These are phyloP conservation scores for Eucalyptus pumila DNA, from an alignment of 345 rosid species.

Conservation along the genomic window DNA sequence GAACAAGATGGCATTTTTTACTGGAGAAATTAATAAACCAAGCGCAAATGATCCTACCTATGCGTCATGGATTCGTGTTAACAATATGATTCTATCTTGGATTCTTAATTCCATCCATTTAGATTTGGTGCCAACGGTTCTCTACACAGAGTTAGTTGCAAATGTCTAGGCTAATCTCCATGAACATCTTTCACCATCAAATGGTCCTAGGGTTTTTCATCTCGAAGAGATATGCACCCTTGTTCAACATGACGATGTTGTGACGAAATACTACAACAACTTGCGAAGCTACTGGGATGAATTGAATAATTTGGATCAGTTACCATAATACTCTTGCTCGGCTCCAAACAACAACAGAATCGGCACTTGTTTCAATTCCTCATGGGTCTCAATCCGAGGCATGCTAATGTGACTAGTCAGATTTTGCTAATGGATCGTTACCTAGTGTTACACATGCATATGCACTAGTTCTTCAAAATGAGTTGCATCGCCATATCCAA, in stretches of 20 bases:
- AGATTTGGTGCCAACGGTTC: no score
- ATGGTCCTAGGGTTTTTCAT: no score
- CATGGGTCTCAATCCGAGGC: neutral
- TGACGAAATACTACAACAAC: no score
- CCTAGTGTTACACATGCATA: neutral
- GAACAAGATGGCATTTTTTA: neutral
- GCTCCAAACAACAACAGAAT: neutral
- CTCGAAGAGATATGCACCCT: neutral
- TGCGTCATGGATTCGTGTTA: no score
- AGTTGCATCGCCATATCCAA: neutral
- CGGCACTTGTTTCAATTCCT: neutral
- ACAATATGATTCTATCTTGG: no score
- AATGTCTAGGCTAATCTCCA: accelerated
- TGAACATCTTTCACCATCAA: accelerated
- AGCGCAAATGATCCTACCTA: neutral
- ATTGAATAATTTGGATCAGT: neutral
- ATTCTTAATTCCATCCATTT: no score
- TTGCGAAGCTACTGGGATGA: neutral
- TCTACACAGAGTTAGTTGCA: accelerated
- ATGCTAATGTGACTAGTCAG: neutral
- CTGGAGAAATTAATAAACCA: accelerated
- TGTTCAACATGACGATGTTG: neutral
- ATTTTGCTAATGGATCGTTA: neutral
- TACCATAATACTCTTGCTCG: accelerated
- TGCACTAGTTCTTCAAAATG: neutral